A percentile compares a stretch with the other conserved stretches of the same genome.
phyloP scores from a whole-genome alignment of 345 rosid genomes.

The Conringia planisiliqua region DNA sequence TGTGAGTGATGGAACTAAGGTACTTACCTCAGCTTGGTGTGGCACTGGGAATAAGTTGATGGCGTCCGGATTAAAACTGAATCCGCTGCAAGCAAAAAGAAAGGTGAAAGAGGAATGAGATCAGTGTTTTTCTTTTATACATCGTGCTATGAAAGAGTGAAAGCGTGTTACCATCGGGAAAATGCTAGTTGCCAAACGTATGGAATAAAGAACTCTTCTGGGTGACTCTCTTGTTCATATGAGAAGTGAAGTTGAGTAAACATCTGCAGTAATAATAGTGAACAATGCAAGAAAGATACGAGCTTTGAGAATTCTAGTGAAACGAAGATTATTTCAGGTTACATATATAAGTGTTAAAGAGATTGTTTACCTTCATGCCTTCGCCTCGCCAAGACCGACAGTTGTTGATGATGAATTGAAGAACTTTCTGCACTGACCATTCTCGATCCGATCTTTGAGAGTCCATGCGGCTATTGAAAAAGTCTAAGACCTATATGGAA shows the following conservation, averaged over 20 bases:
- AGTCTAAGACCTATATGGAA: constrained; percentile 69
- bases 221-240: constrained; percentile 96
- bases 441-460: constrained; percentile 74
- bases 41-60: constrained; percentile 73
- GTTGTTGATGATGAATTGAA: constrained; percentile 61
- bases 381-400: constrained; percentile 96
- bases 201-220: constrained; percentile 96
- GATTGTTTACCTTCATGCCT: constrained; percentile 76
- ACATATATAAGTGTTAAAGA: not conserved
- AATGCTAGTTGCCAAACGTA: constrained; percentile 83
- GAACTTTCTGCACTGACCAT: constrained; percentile 97
- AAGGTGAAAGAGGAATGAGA: not conserved
- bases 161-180: constrained; percentile 51
- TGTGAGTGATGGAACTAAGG: not conserved
- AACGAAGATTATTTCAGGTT: not conserved
- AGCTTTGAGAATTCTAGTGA: not conserved
- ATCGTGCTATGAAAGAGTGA: not conserved
- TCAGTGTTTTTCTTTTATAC: not conserved
- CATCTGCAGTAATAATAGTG: constrained; percentile 49
- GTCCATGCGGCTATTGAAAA: constrained; percentile 90
- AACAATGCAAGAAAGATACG: not conserved
- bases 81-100: constrained; percentile 45
- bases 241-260: constrained; percentile 94
- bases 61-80: constrained; percentile 61
- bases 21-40: constrained; percentile 56